A percentile compares a stretch with the other conserved stretches of the same genome.
Evolutionary conservation across 2,329 filamentous ascomycete species (phyloP).

Genomic region (Hypoxylon sp.): DNA sequence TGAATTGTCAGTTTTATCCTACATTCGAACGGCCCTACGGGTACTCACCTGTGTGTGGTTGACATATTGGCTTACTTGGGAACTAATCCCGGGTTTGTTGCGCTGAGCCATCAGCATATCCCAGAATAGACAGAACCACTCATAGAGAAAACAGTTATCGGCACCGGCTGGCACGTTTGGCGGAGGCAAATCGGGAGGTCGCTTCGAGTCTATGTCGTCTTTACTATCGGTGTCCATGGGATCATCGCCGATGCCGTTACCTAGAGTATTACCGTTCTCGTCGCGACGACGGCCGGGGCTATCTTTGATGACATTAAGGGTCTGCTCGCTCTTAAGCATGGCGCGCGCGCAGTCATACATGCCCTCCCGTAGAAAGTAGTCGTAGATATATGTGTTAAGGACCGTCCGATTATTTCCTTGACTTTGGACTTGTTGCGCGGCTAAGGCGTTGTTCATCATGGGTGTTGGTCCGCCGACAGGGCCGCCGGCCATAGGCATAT

Average conservation of each 20-base stretch:
- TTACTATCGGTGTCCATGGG: constrained; percentile 87
- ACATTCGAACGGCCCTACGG: constrained; percentile 27
- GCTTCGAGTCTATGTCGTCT: constrained; percentile 80
- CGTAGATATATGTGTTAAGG: constrained; percentile 91
- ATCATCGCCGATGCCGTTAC: constrained; percentile 80
- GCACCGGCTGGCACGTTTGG: constrained; percentile 76
- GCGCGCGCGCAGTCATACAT: constrained; percentile 88
- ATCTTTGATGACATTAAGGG: constrained; percentile 76
- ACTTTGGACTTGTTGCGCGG: constrained; percentile 56
- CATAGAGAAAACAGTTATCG: constrained; percentile 89
- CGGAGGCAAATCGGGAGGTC: constrained; percentile 83
- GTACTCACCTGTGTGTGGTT: constrained; percentile 82
- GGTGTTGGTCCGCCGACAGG: constrained; percentile 73
- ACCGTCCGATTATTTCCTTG: constrained; percentile 66
- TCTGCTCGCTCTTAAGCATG: constrained; percentile 76
- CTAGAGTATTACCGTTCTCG: constrained; percentile 75
- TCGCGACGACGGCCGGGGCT: constrained; percentile 77
- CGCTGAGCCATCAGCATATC: constrained; percentile 92
- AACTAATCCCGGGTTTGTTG: constrained; percentile 71
- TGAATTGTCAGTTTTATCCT: constrained; percentile 41
- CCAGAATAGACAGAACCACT: constrained; percentile 99
- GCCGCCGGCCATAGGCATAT: constrained; percentile 77
- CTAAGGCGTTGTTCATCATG: constrained; percentile 74
- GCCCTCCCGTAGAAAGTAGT: constrained; percentile 88
- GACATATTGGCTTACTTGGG: constrained; percentile 81